phyloP scores from a whole-genome alignment of 2,329 filamentous ascomycete genomes.

The Aureobasidium melanogenum region DNA sequence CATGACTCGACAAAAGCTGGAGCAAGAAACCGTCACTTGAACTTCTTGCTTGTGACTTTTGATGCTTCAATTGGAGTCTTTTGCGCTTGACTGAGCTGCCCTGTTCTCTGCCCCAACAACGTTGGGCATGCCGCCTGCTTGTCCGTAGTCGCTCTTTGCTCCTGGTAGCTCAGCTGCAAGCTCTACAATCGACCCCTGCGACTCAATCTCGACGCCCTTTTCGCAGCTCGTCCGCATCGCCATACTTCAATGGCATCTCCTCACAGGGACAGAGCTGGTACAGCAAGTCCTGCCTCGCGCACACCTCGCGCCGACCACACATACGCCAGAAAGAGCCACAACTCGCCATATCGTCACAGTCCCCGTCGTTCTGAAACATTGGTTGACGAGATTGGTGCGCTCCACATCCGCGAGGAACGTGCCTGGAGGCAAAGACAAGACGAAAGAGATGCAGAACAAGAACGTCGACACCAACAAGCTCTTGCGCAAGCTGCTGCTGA shows the following conservation, averaged over 20 bases:
- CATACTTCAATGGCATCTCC: conserved; percentile 6
- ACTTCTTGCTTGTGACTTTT: conserved; percentile 1
- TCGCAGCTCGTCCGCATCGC: neutral
- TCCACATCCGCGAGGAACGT: conserved; percentile 34
- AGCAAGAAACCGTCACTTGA: conserved; percentile 1
- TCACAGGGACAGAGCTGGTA: neutral
- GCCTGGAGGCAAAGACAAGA: conserved; percentile 53
- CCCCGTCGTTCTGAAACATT: conserved; percentile 19
- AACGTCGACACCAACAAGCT: conserved; percentile 55
- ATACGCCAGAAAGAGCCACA: neutral
- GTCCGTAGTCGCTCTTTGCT: neutral
- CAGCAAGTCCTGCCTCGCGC: neutral
- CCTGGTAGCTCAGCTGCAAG: neutral
- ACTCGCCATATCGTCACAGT: conserved; percentile 12
- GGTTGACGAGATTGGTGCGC: conserved; percentile 31
- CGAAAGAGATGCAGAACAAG: conserved; percentile 52
- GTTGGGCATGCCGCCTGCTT: neutral
- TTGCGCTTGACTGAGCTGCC: neutral
- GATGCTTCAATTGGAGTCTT: neutral
- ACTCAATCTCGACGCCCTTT: neutral
- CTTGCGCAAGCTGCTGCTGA: conserved; percentile 56
- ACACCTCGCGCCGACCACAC: neutral
- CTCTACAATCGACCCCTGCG: too few species aligned
- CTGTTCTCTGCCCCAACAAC: neutral
- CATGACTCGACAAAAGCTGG: conserved; percentile 11